phyloP scores from a whole-genome alignment of 2,329 filamentous ascomycete genomes.

The Gnomoniopsis sp. region DNA sequence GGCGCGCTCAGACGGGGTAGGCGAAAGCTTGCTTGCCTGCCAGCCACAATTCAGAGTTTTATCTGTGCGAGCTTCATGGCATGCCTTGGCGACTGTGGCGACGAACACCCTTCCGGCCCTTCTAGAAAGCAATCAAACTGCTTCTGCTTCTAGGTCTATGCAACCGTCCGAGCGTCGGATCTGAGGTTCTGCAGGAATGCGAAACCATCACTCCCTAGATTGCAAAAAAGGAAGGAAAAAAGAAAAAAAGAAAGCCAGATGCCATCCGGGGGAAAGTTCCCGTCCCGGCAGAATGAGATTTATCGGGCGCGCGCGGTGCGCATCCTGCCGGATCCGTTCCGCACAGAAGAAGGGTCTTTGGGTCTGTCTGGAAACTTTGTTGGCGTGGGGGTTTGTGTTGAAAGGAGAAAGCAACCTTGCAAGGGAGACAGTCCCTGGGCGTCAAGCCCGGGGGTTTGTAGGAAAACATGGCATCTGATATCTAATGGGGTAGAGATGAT shows the following conservation, averaged over 20 bases:
- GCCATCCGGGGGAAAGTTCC: neutral
- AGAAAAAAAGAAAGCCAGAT: neutral
- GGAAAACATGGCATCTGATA: neutral
- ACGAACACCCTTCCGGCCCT: neutral
- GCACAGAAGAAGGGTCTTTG: neutral
- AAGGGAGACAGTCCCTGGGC: neutral
- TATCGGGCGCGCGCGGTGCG: neutral
- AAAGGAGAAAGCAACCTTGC: neutral
- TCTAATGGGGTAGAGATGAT: neutral
- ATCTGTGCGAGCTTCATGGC: neutral
- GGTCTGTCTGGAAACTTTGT: neutral
- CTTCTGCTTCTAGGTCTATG: neutral
- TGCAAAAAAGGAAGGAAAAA: neutral
- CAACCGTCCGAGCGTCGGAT: neutral
- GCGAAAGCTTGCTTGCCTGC: neutral
- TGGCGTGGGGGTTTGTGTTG: neutral
- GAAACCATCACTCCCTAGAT: neutral
- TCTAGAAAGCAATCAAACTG: slow-evolving; percentile 1
- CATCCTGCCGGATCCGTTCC: neutral
- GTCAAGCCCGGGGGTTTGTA: neutral
- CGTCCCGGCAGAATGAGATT: neutral
- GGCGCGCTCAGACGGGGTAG: neutral
- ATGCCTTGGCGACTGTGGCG: neutral
- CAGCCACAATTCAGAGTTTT: neutral
- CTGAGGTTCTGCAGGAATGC: slow-evolving; percentile 1